Evolutionary conservation across 192 early-diverging fungal species (phyloP), one percentile per base, ranked within the genome.

Genomic region (Rhizoclosmatium sp.): DNA sequence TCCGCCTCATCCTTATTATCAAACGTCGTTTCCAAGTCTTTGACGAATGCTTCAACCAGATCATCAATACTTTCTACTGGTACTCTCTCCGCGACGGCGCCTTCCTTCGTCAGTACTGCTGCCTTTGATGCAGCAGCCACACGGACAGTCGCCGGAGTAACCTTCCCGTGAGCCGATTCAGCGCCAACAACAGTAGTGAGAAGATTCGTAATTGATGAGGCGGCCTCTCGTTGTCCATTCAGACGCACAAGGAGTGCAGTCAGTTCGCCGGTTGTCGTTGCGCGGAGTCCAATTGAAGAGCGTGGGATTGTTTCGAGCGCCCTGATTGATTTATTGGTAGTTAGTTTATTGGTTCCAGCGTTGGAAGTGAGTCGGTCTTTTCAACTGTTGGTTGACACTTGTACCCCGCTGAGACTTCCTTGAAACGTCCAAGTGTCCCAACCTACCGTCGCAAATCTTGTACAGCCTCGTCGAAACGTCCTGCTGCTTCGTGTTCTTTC

Each of bases 401-500:
- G 31, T 31, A 0, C 31, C 0, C 31, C 31, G 0, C 31, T 31
- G 0, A 31, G 31, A 0, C 31, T 31, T 31, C 31, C 31, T 31
- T 31, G 31, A 31, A 31, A 31, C 31, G 31, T 31, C 31, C 31
- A 31, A 31, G 31, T 31, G 31, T 31, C 31, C 31, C 16, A 12
- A 31, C 67, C 47, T 46, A 75, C 72, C 72, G 7, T 1, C 72
- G 56, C 59, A 75, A 23, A 47, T 75, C 72, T n/a, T 44, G 9
- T 5, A 75, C 72, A 19, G 72, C 72, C 21, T 47, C 31, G 39
- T 75, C 72, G 9, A 45, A 62, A 39, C 56, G 59, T 31, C 72
- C 72, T 1, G 7, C 44, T 4, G 12, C 45, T 44, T 75, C 72
- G 59, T 75, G 61, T 12, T 62, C 60, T 44, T 62, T 16, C 16